phyloP scores from a whole-genome alignment of 495 filamentous ascomycete species.

The Aspergillus bridgeri region DNA sequence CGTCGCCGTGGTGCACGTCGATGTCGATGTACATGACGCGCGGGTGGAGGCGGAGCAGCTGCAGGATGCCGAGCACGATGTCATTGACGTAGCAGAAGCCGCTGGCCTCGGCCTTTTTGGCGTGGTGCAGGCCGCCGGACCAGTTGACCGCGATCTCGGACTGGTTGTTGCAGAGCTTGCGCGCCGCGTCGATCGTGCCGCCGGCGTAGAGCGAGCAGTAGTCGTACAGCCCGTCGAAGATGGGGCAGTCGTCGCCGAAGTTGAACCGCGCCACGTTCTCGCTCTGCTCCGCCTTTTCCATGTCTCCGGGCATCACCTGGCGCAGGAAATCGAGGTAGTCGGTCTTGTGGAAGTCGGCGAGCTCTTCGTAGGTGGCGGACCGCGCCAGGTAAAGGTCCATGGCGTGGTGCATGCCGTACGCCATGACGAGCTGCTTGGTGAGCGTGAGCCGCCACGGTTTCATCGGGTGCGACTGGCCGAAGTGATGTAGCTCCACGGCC shows the following conservation, averaged over 20 bases:
- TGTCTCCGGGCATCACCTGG: slow-evolving; percentile 42
- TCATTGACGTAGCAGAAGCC: slow-evolving; percentile 99
- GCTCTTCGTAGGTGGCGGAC: slow-evolving; percentile 79
- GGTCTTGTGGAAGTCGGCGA: slow-evolving; percentile 77
- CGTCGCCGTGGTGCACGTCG: slow-evolving; percentile 96
- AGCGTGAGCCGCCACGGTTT: slow-evolving; percentile 96
- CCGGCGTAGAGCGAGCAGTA: slow-evolving; percentile 94
- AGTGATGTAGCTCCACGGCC: slow-evolving; percentile 94
- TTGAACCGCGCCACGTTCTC: slow-evolving; percentile 59
- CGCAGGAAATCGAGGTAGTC: slow-evolving; percentile 88
- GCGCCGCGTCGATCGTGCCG: slow-evolving; percentile 84
- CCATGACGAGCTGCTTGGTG: slow-evolving; percentile 87
- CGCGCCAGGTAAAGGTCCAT: slow-evolving; percentile 90
- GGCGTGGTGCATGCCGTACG: slow-evolving; percentile 90
- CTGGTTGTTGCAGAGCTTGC: slow-evolving; percentile 79
- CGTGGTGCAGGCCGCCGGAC: slow-evolving; percentile 98
- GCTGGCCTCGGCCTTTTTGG: slow-evolving; percentile 87
- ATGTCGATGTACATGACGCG: slow-evolving; percentile 98
- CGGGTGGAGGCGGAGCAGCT: slow-evolving; percentile 80
- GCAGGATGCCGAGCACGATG: slow-evolving; percentile 91
- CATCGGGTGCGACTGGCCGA: slow-evolving; percentile 94
- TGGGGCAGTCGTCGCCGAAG: slow-evolving; percentile 90
- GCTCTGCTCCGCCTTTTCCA: slow-evolving; percentile 42
- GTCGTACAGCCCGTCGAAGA: slow-evolving; percentile 92
- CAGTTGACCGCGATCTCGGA: slow-evolving; percentile 97